Percentiles rank a stretch among this genome's conserved stretches.
These are phyloP conservation scores for Gracilaria domingensis DNA, from an alignment of 23 red algal genomes.

Conservation along the genomic window DNA sequence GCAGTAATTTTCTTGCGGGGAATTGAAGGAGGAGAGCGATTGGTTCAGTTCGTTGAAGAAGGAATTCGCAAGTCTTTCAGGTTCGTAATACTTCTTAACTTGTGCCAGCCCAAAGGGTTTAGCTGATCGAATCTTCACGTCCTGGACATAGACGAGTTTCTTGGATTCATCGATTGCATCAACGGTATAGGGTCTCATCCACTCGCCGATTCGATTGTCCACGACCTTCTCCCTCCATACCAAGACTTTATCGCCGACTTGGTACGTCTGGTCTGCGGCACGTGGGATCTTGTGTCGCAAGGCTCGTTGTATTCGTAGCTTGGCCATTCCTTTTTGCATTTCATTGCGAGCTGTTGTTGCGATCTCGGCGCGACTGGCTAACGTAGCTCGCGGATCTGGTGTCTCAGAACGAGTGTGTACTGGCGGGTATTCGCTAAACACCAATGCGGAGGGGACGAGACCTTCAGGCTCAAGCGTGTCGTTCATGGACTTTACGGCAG, in stretches of 20 bases:
- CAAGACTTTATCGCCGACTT: constrained; percentile 12
- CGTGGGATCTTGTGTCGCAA: neutral
- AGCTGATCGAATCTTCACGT: neutral
- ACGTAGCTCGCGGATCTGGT: neutral
- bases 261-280: neutral
- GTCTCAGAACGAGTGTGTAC: neutral
- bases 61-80: neutral
- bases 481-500: constrained; percentile 41
- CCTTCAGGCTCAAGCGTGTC: constrained; percentile 34
- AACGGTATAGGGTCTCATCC: neutral
- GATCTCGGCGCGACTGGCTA: constrained; percentile 1
- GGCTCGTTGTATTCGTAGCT: constrained; percentile 6
- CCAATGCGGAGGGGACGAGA: constrained; percentile 3
- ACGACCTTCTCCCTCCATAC: constrained; percentile 36
- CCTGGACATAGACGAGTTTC: constrained; percentile 39
- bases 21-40: neutral
- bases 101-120: constrained; percentile 20
- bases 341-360: neutral
- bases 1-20: neutral
- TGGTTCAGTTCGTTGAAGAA: neutral
- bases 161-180: constrained; percentile 4
- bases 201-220: constrained; percentile 40
- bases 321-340: neutral
- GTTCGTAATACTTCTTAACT: constrained; percentile 14
- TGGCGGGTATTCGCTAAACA: constrained; percentile 26